Evolutionary conservation across 257 asterid genomes (phyloP), one percentile per base, ranked within the genome.

Genomic region (Ocimum tenuiflorum): DNA sequence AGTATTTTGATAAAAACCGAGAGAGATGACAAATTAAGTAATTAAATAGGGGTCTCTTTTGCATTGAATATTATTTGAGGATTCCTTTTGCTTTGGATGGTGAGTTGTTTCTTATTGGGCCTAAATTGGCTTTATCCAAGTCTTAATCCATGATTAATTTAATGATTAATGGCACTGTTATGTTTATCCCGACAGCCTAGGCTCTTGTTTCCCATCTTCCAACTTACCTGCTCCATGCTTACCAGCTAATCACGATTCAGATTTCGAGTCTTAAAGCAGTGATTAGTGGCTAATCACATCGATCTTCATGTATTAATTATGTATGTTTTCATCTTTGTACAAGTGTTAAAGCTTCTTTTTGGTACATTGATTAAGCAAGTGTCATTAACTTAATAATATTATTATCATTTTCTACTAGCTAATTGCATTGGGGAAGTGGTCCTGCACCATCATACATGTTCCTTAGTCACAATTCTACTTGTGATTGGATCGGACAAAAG

Each of bases 181-280:
- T 49, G 78, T 68, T 73, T 59, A 77, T 73, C 35, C 82, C 77
- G 82, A 78, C 82, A 78, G 57, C 63, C 38, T 7, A 38, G 45
- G 72, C 60, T 22, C 58, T 17, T 73, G 79, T 31, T 70, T 78
- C 82, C 79, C 67, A 71, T 84, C 76, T 73, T 72, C 89, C 76
- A 82, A 71, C 87, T 86, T 68, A 67, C 63, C 48, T 66, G 50
- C 22, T 46, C 29, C 60, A 60, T 78, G 75, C 80, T 69, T 56
- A 79, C 66, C 79, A 76, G 78, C 82, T 73, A 70, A 68, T 80
- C 67, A 31, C 65, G 8, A 64, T 69, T 63, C 64, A 68, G 50
- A 27, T 60, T 75, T 77, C 0, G 14, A 38, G 33, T 35, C 4
- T 27, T 27, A 15, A 24, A 36, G 4, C 18, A 33, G 3, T 17